A percentile compares a stretch with the other conserved stretches of the same genome.
These are phyloP conservation scores for Neovahlkampfia damariscottae DNA, from an alignment of 78 protist genomes.

Conservation along the genomic window DNA sequence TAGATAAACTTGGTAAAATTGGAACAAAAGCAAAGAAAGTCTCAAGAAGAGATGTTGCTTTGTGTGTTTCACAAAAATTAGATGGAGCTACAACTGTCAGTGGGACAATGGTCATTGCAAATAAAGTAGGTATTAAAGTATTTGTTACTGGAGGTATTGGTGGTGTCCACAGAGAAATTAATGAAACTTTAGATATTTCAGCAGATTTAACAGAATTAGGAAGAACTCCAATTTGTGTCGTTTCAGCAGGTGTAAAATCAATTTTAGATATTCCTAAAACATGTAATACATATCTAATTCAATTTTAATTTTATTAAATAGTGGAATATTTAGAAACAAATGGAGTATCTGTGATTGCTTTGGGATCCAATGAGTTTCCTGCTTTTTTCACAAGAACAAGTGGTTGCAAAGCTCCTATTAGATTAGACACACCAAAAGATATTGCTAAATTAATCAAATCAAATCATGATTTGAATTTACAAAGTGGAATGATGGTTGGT, in stretches of 20 bases:
- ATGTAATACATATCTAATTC: no score
- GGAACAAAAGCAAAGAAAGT: constrained; percentile 50
- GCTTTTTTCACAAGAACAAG: constrained; percentile 54
- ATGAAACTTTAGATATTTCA: constrained; percentile 67
- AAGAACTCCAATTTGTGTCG: constrained; percentile 80
- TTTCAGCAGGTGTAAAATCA: constrained; percentile 91
- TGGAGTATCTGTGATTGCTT: constrained; percentile 70
- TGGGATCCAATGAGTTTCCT: constrained; percentile 56
- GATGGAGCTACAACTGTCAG: constrained; percentile 93
- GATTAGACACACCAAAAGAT: background rate
- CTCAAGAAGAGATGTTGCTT: constrained; percentile 81
- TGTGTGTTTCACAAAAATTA: constrained; percentile 21
- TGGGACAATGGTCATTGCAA: constrained; percentile 72
- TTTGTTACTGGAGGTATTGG: constrained; percentile 97
- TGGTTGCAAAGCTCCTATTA: constrained; percentile 20
- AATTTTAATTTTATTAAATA: no score
- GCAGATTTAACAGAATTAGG: constrained; percentile 93
- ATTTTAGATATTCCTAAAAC: constrained; percentile 89
- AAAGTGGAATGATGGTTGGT: constrained; percentile 45
- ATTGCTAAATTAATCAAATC: constrained; percentile 28
- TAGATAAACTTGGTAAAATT: constrained; percentile 34
- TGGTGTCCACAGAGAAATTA: constrained; percentile 83
- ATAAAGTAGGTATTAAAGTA: constrained; percentile 42
- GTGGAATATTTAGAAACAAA: constrained; percentile 41
- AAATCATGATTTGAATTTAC: constrained; percentile 1